A percentile compares a stretch with the other conserved stretches of the same genome.
phyloP scores from a whole-genome alignment of 2,329 filamentous ascomycete species.

The Alternaria sp. region DNA sequence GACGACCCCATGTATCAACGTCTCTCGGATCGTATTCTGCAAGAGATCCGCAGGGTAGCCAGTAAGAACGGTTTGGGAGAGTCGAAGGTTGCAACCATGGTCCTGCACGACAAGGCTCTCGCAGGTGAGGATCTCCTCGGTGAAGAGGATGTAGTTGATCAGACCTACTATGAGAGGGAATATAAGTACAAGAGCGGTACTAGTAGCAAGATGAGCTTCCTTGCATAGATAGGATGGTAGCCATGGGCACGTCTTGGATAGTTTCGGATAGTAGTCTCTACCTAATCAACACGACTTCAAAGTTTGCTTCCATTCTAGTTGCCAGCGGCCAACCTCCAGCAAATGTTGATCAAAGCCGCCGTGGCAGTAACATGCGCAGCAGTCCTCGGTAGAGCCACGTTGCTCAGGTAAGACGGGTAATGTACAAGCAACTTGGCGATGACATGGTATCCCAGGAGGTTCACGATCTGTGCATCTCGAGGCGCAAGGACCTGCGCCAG shows the following conservation, averaged over 20 bases:
- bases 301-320: slow-evolving; percentile 1
- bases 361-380: slow-evolving; percentile 28
- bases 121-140: neutral
- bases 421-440: slow-evolving; percentile 30
- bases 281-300: neutral
- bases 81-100: neutral
- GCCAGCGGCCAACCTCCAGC: slow-evolving; percentile 28
- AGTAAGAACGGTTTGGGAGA: neutral
- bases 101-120: neutral
- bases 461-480: slow-evolving; percentile 28
- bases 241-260: neutral
- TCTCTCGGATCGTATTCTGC: neutral
- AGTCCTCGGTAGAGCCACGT: slow-evolving; percentile 23
- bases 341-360: slow-evolving; percentile 29
- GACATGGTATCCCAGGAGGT: slow-evolving; percentile 28
- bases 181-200: neutral
- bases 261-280: neutral
- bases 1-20: neutral
- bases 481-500: slow-evolving; percentile 28
- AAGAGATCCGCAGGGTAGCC: neutral
- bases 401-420: slow-evolving; percentile 28
- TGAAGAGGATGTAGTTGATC: neutral
- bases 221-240: neutral
- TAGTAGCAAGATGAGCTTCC: neutral
- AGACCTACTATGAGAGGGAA: neutral